Base-by-base conservation (phyloP, 805 yeast genomes). In the Sugiyamaella lignohabitans region DNA sequence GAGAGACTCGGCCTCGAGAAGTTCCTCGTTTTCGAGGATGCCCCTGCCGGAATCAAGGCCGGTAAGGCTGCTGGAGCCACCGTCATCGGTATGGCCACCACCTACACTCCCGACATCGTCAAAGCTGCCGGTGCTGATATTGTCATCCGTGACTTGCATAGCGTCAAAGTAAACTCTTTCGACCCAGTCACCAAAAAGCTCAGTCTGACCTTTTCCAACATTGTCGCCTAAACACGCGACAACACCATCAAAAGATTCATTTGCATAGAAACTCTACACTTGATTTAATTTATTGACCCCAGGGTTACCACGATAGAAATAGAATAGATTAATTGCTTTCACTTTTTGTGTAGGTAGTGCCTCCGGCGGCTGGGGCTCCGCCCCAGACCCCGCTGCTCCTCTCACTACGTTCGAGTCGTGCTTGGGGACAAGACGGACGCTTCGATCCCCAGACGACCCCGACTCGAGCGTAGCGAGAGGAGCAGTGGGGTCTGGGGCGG, bases 31-130 rank as follows among this genome's bases (percentile, higher is more conserved):
- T 86, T 86, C 60, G 95, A 86, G 69, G 95, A 86, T 63, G 94
- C 95, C 40, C 91, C 88, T 49, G 89, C 93, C 42, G 95, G 95
- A 62, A 79, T 85, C 53, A 68, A 76, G 58, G 91, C 95, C 35
- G 95, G 94, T 61, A 78, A 79, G 62, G 84, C 75, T 47, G 89
- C 93, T 21, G 94, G 89, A 50, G 87, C 93, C 63, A 73, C 76
- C 61, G 82, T 84, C 51, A 79, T 86, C 57, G 95, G 94, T 61
- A 82, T 86, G 65, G 84, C 89, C 55, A 82, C 91, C 51, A 80
- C 93, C 46, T 84, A 83, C 66, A 79, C 75, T 53, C 75, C 84
- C 35, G 81, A 79, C 51, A 74, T 74, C 61, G 82, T 86, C 49
- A 75, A 80, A 66, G 76, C 72, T 46, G 77, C 85, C 46, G 95